A percentile compares a stretch with the other conserved stretches of the same genome.
Conservation (phyloP, 257 asterid genomes). For the Henckelia pumila region DNA sequence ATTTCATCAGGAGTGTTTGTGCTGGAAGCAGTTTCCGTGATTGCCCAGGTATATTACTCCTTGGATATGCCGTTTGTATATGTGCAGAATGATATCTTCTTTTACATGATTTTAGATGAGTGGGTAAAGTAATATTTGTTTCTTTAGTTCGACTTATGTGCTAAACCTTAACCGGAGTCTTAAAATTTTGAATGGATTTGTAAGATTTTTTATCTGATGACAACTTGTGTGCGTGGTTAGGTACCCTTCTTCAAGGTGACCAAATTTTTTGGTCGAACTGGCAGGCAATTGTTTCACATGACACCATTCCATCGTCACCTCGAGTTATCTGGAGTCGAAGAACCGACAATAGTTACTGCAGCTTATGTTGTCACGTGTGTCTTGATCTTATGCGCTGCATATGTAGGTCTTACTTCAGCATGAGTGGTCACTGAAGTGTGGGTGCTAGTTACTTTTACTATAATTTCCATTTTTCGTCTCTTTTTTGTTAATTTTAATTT, state of each 20-base stretch:
- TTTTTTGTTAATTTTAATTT: no score
- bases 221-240: slow-evolving; percentile 28
- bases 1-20: slow-evolving; percentile 72
- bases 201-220: slow-evolving; percentile 13
- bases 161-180: no score
- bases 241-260: slow-evolving; percentile 49
- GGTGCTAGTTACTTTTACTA: neutral
- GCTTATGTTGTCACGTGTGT: slow-evolving; percentile 58
- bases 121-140: neutral
- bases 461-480: neutral
- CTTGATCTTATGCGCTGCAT: slow-evolving; percentile 61
- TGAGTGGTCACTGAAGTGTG: slow-evolving; percentile 31
- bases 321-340: slow-evolving; percentile 55
- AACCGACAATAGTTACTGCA: slow-evolving; percentile 61
- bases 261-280: slow-evolving; percentile 41
- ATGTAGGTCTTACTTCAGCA: slow-evolving; percentile 65
- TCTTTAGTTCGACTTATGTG: neutral
- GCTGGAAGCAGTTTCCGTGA: slow-evolving; percentile 55
- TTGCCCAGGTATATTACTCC: slow-evolving; percentile 52
- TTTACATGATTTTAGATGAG: slow-evolving; percentile 2
- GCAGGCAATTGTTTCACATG: slow-evolving; percentile 41
- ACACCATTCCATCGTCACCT: slow-evolving; percentile 71
- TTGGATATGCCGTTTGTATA: no score
- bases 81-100: no score
- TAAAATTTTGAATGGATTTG: neutral